Evolutionary conservation across 108 stramenopile genomes (phyloP), one percentile per base, ranked within the genome.

Genomic region (Fragilaria crotonensis): DNA sequence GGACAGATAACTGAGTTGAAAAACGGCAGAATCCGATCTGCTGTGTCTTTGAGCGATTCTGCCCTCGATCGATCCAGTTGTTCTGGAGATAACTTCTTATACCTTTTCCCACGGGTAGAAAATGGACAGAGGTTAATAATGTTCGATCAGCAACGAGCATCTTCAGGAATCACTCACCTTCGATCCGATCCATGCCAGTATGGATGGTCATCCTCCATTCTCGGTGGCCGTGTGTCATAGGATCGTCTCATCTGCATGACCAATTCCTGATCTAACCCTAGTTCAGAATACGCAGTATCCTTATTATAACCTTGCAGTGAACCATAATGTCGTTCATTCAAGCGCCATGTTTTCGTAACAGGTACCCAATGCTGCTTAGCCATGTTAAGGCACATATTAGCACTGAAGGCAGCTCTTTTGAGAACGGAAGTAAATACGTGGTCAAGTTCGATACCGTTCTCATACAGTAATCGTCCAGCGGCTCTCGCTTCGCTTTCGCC

Each of bases 241-340:
- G 68, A 71, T 41, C 89, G 60, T 47, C 89, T 54, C 89, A 90
- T 90, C 54, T 84, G 72, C 89, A 90, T 90, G 23, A 87, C 78
- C 2, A 90, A 54, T 64, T 87, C 85, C 46, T 86, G 85, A 58
- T 90, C 89, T 7, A 90, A 65, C 11, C 69, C 67, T 31, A 90
- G 69, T 28, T 81, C 81, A 51, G 72, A 41, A 33, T 68, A 90
- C 1, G 89, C 85, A 11, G 75, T 77, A 55, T 87, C 86, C 59
- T 92, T 92, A 30, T 88, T 81, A 48, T 88, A 88, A 22, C 90
- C 90, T 68, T 92, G 90, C 17, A 92, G 61, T 7, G 82, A 73
- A 25, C 90, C 92, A 54, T 93, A 93, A 55, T 89, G 88, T 21
- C 92, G 79, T 68, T 93, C 92, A 63, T 93, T 93, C 28, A 93